Base-by-base conservation (phyloP, 495 filamentous ascomycete species). In the Penicillium flavigenum region DNA sequence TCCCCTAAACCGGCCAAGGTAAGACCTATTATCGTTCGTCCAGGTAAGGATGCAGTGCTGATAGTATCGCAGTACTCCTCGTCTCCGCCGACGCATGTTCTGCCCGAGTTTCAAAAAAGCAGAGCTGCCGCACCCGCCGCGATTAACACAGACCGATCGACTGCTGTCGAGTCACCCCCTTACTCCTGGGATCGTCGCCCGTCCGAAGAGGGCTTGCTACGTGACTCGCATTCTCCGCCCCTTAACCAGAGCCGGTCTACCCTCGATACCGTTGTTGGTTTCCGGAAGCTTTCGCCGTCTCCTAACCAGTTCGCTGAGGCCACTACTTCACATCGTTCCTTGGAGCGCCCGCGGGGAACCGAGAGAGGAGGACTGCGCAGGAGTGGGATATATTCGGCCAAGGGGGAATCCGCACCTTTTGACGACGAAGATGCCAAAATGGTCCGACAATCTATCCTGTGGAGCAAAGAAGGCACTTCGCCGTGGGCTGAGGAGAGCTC, bases 381-480 rank as follows among this genome's bases (percentile, higher is more conserved):
- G 53, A 79, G 70, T 56, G 76, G 77, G 47, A 66, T 75, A 2
- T 74, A 76, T 54, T 58, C 81, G 7, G 76, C 67, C 0, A 72
- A 72, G 17, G 77, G 77, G 45, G 74, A 73, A 46, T 80, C 80
- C 9, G 68, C 60, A 11, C 46, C 71, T 4, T 71, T 81, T 14
- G 79, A 88, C 24, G 88, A 89, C 52, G 88, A 89, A 64, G 88
- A 91, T 65, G 84, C 87, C 9, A 82, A 73, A 50, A 70, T 91
- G 24, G 76, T 91, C 1, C 81, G 76, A 61, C 81, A 88, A 58
- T 86, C 86, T 39, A 65, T 89, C 20, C 61, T 71, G 51, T 69
- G 69, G 41, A 73, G 57, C 45, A 73, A 73, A 41, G 67, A 73
- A 22, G 69, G 64, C 52, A 70, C 76, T 0, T 71, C 72, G 10